Base-by-base conservation (phyloP, 2,329 filamentous ascomycete species). In the Aspergillus sp. region DNA sequence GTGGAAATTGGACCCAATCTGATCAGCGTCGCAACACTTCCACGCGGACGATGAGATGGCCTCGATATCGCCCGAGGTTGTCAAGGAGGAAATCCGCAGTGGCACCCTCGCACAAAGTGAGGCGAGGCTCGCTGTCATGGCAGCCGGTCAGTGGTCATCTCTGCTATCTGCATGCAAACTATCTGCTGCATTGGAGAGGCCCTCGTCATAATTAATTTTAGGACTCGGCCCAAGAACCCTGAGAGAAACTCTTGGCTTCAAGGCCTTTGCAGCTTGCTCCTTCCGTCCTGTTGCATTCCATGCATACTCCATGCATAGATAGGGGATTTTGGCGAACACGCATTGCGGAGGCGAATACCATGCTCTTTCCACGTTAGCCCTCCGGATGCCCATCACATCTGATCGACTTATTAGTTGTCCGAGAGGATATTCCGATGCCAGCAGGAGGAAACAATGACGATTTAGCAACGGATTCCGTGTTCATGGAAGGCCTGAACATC, bases 81-180 rank as follows among this genome's bases (percentile, higher is more conserved):
- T 48, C 41, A 47, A 52, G 17, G 40, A 54, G 35, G 35, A n/a
- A 5, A 52, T 33, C 43, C 47, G 47, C 45, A 47, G 48, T 57
- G 55, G 47, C 52, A 55, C 55, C 58, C 52, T 48, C 46, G 40
- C 27, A 52, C 41, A 55, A 62, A 64, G 61, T 64, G 62, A 64
- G 62, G 62, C 62, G 60, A 11, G 23, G 17, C 46, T 52, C 52
- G 58, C 57, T 62, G 60, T 55, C 63, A 45, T 64, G 60, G 62
- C 62, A 56, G 44, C 46, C 56, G 39, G 50, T 62, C 57, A 61
- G 35, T 64, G 62, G 57, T 52, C 52, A 35, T 11, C 27, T 11
- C 27, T 31, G 27, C 8, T 23, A 52, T 37, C 17, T 56, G 47
- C 52, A 50, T 39, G 37, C 55, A 49, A 52, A 41, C 37, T 27